Evolutionary conservation across 768 basidiomycete species (phyloP).

Genomic region (Rubroboletus satanas): DNA sequence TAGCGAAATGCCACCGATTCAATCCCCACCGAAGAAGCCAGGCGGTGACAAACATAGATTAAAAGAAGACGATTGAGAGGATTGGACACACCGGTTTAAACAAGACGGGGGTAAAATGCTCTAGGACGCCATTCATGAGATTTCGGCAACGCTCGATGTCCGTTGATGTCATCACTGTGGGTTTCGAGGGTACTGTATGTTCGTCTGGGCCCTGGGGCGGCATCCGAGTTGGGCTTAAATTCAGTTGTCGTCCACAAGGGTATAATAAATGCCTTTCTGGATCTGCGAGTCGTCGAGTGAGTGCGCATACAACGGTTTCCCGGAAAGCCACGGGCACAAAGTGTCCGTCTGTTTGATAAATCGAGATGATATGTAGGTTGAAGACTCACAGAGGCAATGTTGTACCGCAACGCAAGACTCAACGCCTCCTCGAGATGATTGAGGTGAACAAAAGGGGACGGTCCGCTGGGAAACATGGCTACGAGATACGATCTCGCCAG

Average conservation of each 20-base stretch:
- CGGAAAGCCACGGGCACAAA: neutral
- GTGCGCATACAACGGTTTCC: neutral
- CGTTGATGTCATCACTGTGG: conserved; percentile 28
- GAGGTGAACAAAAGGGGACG: conserved; percentile 40
- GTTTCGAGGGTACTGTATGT: neutral
- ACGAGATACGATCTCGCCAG: conserved; percentile 42
- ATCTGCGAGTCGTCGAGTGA: conserved; percentile 36
- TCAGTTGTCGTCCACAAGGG: conserved; percentile 54
- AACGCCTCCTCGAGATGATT: conserved; percentile 52
- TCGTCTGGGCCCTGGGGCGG: conserved; percentile 2
- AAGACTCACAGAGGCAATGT: conserved; percentile 46
- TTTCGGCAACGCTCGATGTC: conserved; percentile 39
- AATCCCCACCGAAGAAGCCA: neutral
- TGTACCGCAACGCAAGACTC: conserved; percentile 44
- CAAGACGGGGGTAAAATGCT: conserved; percentile 65
- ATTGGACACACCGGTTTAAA: conserved; percentile 52
- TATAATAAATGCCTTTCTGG: conserved; percentile 62
- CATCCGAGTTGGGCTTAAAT: conserved; percentile 42
- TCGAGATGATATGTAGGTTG: neutral
- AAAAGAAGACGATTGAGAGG: neutral
- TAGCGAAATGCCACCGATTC: neutral
- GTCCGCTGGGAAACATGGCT: conserved; percentile 48
- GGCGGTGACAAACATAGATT: neutral
- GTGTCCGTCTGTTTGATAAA: neutral
- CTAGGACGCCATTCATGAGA: conserved; percentile 55